phyloP scores from a whole-genome alignment of 345 rosid species.

The Kandelia obovata region DNA sequence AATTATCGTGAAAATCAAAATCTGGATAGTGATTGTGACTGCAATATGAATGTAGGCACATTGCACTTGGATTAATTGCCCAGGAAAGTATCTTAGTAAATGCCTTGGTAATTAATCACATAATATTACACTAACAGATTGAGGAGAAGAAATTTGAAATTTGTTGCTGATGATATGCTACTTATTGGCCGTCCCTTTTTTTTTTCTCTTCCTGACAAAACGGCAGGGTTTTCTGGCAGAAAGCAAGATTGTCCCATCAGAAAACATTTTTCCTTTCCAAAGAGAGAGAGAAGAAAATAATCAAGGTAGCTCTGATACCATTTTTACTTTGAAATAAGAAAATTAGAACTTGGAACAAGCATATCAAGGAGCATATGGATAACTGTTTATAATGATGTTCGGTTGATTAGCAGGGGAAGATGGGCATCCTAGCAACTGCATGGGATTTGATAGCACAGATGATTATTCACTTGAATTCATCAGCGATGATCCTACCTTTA shows the following conservation, averaged over 20 bases:
- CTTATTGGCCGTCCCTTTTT: no score
- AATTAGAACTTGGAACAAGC: neutral
- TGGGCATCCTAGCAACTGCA: conserved; percentile 20
- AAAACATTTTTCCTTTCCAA: conserved; percentile 54
- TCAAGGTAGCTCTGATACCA: conserved; percentile 39
- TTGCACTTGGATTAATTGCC: no score
- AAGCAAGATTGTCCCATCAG: conserved; percentile 58
- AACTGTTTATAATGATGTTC: neutral
- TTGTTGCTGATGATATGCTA: neutral
- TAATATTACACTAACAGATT: no score
- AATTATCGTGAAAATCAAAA: no score
- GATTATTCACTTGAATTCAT: conserved; percentile 57
- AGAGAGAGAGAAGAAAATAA: conserved; percentile 30
- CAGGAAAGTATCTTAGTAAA: no score
- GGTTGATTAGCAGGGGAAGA: conserved; percentile 35
- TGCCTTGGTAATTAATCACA: no score
- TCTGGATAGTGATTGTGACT: no score
- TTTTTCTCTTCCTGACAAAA: no score
- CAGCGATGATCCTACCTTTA: conserved; percentile 29
- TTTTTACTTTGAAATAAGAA: neutral
- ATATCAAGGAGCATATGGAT: neutral
- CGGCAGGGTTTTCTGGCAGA: conserved; percentile 51
- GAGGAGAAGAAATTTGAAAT: no score
- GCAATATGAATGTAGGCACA: no score
- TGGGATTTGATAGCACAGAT: conserved; percentile 42